Base-by-base conservation (phyloP, 495 filamentous ascomycete genomes). In the Letharia lupina region DNA sequence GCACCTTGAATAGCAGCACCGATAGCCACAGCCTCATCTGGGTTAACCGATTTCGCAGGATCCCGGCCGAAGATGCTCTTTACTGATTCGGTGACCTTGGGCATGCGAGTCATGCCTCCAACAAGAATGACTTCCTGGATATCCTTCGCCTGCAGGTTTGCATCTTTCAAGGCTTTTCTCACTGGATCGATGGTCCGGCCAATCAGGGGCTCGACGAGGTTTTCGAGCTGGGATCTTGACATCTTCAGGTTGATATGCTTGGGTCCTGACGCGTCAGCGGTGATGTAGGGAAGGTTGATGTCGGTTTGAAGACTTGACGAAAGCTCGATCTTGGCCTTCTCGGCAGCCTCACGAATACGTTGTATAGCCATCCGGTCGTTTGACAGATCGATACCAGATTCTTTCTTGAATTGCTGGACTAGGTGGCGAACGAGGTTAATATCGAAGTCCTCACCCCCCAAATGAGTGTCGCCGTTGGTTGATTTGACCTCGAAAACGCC, bases 51-150 rank as follows among this genome's bases (percentile, higher is more conserved):
- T 86, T 98, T 98, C 76, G 95, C 90, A 68, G 94, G 91, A 44
- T 98, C 94, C 77, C 94, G 95, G 69, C 95, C 93, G 79, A 98
- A 98, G 77, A 98, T 91, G 80, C 81, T 86, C 87, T 96, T 96
- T 74, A 98, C 94, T 45, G 92, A 95, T 81, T 98, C 93, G 68
- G 87, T 87, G 72, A 98, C 94, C 87, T 97, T 98, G 73, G 94
- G 94, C 94, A 98, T 98, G 82, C 94, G 95, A 70, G 95, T 97
- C 94, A 98, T 98, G 80, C 94, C 94, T 86, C 94, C 94, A 64
- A 98, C 94, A 37, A 98, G 88, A 76, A 98, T 98, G 72, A 98
- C 91, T 75, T 98, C 94, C 81, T 98, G 91, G 78, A 98, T 96
- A 64, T 98, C 95, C 79, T 90, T 92, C 68, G 94, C 86, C 80